phyloP scores from a whole-genome alignment of 1,284 basidiomycete genomes.

The Rhodotorula sp. region DNA sequence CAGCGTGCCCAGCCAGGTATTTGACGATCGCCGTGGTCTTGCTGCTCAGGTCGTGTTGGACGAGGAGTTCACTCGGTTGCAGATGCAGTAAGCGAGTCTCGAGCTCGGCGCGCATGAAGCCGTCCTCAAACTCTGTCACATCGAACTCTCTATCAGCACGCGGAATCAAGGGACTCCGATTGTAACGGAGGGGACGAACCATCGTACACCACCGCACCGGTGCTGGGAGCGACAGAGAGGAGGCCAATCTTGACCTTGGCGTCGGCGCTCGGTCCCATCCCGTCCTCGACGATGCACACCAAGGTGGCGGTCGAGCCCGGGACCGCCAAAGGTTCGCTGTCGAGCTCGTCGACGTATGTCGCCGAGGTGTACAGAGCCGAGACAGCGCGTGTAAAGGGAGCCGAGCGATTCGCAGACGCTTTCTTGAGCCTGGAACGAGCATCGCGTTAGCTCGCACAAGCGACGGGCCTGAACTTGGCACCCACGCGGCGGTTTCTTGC shows the following conservation, averaged over 20 bases:
- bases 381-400: slow-evolving; percentile 68
- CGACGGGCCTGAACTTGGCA: neutral
- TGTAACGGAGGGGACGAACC: slow-evolving; percentile 53
- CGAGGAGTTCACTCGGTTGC: slow-evolving; percentile 75
- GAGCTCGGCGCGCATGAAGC: slow-evolving; percentile 75
- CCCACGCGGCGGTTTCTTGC: slow-evolving; percentile 78
- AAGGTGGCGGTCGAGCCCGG: slow-evolving; percentile 44
- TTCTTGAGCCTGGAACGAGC: slow-evolving; percentile 65
- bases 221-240: slow-evolving; percentile 77
- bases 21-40: slow-evolving; percentile 73
- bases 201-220: slow-evolving; percentile 89
- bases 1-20: slow-evolving; percentile 60
- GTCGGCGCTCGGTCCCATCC: slow-evolving; percentile 58
- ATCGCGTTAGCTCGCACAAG: neutral
- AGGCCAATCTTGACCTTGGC: slow-evolving; percentile 68
- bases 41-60: slow-evolving; percentile 59
- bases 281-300: slow-evolving; percentile 63
- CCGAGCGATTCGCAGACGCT: slow-evolving; percentile 73
- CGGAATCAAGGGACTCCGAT: neutral
- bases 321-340: slow-evolving; percentile 53
- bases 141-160: slow-evolving; percentile 1
- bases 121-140: slow-evolving; percentile 56
- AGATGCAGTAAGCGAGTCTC: slow-evolving; percentile 83
- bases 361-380: slow-evolving; percentile 40
- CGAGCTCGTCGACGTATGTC: slow-evolving; percentile 71